Evolutionary conservation across 2,329 filamentous ascomycete genomes (phyloP).

Genomic region (Fusarium sp.): DNA sequence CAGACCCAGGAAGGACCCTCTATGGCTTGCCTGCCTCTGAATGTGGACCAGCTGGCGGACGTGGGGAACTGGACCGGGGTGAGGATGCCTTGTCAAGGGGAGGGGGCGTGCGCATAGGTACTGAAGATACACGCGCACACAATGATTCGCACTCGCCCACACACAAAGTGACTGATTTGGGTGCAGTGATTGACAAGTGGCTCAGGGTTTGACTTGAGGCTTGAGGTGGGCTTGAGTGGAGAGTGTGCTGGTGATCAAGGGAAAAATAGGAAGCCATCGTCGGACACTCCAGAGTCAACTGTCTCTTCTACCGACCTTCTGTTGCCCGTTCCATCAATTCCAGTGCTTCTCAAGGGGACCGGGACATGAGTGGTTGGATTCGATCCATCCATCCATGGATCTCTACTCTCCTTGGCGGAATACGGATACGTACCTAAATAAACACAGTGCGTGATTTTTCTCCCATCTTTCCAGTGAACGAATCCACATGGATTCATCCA

Average conservation of each 20-base stretch:
- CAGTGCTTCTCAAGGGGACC: neutral
- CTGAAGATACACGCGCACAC: slow-evolving; percentile 22
- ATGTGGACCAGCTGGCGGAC: slow-evolving; percentile 30
- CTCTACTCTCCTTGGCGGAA: slow-evolving; percentile 1
- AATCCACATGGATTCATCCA: slow-evolving; percentile 24
- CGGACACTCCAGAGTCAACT: neutral
- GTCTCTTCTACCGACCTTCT: slow-evolving; percentile 4
- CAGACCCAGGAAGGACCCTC: slow-evolving; percentile 21
- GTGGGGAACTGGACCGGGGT: slow-evolving; percentile 35
- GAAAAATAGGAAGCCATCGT: slow-evolving; percentile 11
- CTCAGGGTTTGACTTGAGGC: slow-evolving; percentile 26
- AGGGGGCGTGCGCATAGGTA: slow-evolving; percentile 38
- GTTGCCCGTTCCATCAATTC: slow-evolving; percentile 7
- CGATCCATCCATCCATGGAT: slow-evolving; percentile 15
- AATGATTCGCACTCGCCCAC: slow-evolving; percentile 4
- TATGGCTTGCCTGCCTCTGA: slow-evolving; percentile 19
- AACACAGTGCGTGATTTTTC: slow-evolving; percentile 36
- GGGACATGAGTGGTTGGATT: slow-evolving; percentile 20
- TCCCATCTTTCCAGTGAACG: slow-evolving; percentile 1
- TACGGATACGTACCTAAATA: slow-evolving; percentile 13
- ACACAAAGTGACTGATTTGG: slow-evolving; percentile 26
- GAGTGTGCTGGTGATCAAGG: slow-evolving; percentile 16
- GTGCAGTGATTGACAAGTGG: slow-evolving; percentile 18
- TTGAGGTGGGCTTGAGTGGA: slow-evolving; percentile 19
- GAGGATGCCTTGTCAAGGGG: slow-evolving; percentile 22